phyloP scores from a whole-genome alignment of 2,329 filamentous ascomycete species.

The Ceratocystis ficicola region DNA sequence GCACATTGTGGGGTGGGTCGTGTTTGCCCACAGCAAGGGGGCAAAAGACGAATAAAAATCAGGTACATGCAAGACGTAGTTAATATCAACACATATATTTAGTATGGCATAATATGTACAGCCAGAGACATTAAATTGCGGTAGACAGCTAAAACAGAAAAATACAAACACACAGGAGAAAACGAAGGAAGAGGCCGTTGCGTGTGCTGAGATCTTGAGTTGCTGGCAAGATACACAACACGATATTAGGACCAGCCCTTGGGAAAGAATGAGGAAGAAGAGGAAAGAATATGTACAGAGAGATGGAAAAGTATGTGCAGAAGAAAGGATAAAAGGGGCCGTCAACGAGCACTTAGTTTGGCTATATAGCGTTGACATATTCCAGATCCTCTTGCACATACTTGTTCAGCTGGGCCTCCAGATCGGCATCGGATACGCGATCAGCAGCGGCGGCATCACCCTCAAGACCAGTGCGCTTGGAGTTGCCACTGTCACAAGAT shows the following conservation, averaged over 20 bases:
- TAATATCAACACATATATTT: background rate
- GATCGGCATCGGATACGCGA: slow-evolving; percentile 29
- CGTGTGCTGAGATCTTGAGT: background rate
- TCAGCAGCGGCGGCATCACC: slow-evolving; percentile 17
- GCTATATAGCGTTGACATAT: slow-evolving; percentile 25
- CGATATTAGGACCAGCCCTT: background rate
- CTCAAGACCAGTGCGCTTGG: slow-evolving; percentile 12
- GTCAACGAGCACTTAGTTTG: background rate
- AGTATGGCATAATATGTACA: background rate
- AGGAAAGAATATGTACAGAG: slow-evolving; percentile 4
- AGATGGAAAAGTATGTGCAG: background rate
- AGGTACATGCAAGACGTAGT: background rate
- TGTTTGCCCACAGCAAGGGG: no score
- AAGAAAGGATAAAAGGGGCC: background rate
- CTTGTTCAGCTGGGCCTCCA: slow-evolving; percentile 31
- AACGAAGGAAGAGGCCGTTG: background rate
- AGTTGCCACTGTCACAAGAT: slow-evolving; percentile 29
- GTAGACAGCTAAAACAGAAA: background rate
- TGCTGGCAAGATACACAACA: background rate
- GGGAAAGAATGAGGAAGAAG: slow-evolving; percentile 1
- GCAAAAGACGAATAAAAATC: no score
- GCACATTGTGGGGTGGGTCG: background rate
- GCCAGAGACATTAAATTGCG: background rate
- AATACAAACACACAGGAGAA: background rate
- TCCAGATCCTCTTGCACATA: slow-evolving; percentile 31